Conservation (phyloP, 257 asterid species). For the Lavandula angustifolia region DNA sequence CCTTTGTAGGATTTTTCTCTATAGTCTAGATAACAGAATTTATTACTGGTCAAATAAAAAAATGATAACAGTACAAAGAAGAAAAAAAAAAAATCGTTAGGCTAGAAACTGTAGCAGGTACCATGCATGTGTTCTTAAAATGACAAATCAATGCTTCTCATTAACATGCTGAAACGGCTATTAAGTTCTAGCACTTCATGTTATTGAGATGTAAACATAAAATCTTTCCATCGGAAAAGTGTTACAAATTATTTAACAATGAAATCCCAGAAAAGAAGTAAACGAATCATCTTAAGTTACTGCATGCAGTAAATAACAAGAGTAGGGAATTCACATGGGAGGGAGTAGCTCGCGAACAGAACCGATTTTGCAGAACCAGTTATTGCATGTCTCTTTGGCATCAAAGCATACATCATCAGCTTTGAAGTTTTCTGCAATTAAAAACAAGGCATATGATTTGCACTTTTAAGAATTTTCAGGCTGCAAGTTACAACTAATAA, state of each 20-base stretch:
- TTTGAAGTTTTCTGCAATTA: constrained; percentile 61
- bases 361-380: constrained; percentile 87
- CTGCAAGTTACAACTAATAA: constrained; percentile 26
- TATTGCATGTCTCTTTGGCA: constrained; percentile 90
- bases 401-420: constrained; percentile 54
- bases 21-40: constrained; percentile 20
- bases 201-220: constrained; percentile 18
- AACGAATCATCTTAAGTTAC: constrained; percentile 25
- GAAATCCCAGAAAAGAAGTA: constrained; percentile 24
- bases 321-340: constrained; percentile 70
- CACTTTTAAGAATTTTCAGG: constrained; percentile 25
- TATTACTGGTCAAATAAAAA: not conserved
- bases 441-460: constrained; percentile 21
- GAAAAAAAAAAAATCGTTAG: too few species aligned
- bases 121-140: not conserved
- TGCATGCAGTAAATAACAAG: constrained; percentile 18
- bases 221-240: constrained; percentile 2
- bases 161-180: not conserved
- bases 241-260: not conserved
- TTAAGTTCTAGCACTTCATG: constrained; percentile 26
- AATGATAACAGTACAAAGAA: not conserved
- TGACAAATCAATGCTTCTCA: constrained; percentile 11
- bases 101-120: constrained; percentile 15
- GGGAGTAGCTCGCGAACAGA: constrained; percentile 79
- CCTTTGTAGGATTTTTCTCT: constrained; percentile 12